Evolutionary conservation across 768 basidiomycete species (phyloP), one percentile per base, ranked within the genome.

Genomic region (Panaeolus cyanescens): DNA sequence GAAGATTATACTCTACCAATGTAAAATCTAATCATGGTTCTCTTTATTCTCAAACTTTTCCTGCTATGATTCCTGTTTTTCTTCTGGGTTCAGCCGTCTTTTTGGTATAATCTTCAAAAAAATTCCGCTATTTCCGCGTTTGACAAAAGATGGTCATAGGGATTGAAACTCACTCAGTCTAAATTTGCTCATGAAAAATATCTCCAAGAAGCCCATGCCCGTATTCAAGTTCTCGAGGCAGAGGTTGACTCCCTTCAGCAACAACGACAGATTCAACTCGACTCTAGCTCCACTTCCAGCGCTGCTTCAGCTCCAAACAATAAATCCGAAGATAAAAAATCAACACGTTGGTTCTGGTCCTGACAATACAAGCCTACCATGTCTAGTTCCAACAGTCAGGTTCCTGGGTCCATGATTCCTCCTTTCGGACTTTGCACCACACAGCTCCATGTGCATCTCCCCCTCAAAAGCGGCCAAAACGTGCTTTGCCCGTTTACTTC

Each of bases 41-140:
- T 65, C 87, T 89, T 81, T 94, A 94, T 72, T 77, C 85, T 42
- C 81, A 85, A 56, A 80, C 88, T 54, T 74, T 89, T 36, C 92
- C 92, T 28, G 85, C 84, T 32, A 93, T 93, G 90, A 75, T 93
- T 54, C 92, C 92, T 8, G 77, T 94, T 57, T 86, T 87, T 56
- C 76, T 94, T 56, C 79, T 94, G 12, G 92, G 91, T 17, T 92
- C 91, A 56, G 89, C 87, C 8, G 82, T 93, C 59, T 93, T 92
- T 75, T 78, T 92, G 66, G 92, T 91, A 69, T 53, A 80, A 66
- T 53, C 54, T 37, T 54, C 59, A 60, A 28, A 3, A 28, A 3
- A 50, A 13, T 30, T 20, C 45, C 60, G 55, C 54, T 54, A 25
- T 36, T 54, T 39, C 15, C 55, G 33, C 25, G 42, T 34, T 59